A percentile compares a stretch with the other conserved stretches of the same genome.
Conservation (phyloP, 768 basidiomycete species). For the Boletus speciosus region DNA sequence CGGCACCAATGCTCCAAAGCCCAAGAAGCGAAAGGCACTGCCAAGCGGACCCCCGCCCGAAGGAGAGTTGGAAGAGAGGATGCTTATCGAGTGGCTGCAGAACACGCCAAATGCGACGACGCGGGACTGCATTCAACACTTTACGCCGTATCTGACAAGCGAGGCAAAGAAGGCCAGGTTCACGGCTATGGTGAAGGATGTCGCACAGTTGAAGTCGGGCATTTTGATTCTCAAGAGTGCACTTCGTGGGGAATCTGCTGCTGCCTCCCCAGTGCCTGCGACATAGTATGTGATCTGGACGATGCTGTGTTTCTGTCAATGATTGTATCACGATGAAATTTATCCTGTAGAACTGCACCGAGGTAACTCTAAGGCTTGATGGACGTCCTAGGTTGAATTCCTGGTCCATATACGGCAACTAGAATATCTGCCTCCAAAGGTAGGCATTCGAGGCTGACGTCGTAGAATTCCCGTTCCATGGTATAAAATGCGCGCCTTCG, state of each 20-base stretch:
- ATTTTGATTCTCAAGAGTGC: conserved; percentile 54
- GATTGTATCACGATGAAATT: conserved; percentile 18
- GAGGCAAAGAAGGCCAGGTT: conserved; percentile 69
- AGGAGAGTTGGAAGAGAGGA: conserved; percentile 56
- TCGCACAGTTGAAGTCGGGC: conserved; percentile 68
- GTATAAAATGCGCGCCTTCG: conserved; percentile 26
- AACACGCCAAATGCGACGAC: conserved; percentile 69
- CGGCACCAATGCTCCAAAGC: conserved; percentile 35
- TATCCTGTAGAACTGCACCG: conserved; percentile 1
- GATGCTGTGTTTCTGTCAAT: conserved; percentile 13
- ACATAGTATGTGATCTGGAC: conserved; percentile 22
- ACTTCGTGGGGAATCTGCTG: conserved; percentile 31
- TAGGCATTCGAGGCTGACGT: conserved; percentile 20
- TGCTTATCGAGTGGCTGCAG: conserved; percentile 76
- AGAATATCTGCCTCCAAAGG: conserved; percentile 21
- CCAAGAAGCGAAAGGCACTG: conserved; percentile 54
- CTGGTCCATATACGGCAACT: conserved; percentile 7
- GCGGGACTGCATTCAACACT: conserved; percentile 76
- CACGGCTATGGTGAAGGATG: conserved; percentile 76
- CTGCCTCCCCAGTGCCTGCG: conserved; percentile 21
- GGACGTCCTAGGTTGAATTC: too few relatives aligned
- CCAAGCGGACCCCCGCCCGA: conserved; percentile 39
- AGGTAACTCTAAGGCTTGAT: not conserved
- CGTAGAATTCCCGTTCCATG: conserved; percentile 11
- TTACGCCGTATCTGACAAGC: conserved; percentile 70